Percentiles rank a stretch among this genome's conserved stretches.
These are phyloP conservation scores for Discostella stelligera DNA, from an alignment of 352 stramenopile species.

Conservation along the genomic window DNA sequence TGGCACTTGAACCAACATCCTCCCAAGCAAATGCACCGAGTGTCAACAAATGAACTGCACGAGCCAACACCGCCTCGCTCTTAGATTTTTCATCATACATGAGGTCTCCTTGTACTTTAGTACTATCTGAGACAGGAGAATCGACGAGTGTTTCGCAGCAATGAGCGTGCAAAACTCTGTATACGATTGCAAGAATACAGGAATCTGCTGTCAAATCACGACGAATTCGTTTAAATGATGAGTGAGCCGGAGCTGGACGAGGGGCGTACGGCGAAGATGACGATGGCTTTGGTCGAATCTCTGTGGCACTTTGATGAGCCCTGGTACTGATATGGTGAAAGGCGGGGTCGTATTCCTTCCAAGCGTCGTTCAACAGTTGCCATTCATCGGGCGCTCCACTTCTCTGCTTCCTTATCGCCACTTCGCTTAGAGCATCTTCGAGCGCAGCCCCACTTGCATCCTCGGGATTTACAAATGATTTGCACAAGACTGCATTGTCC, in stretches of 20 bases:
- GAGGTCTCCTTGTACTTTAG: slow-evolving; percentile 6
- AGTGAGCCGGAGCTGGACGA: slow-evolving; percentile 52
- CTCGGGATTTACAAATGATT: slow-evolving; percentile 70
- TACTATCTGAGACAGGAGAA: slow-evolving; percentile 17
- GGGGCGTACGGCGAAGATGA: slow-evolving; percentile 58
- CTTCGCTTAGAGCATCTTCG: slow-evolving; percentile 68
- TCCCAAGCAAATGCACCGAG: slow-evolving; percentile 76
- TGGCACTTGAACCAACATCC: slow-evolving; percentile 20
- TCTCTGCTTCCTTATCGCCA: slow-evolving; percentile 67
- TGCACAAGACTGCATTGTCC: slow-evolving; percentile 43
- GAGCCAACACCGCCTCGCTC: slow-evolving; percentile 74
- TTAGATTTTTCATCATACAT: slow-evolving; percentile 67
- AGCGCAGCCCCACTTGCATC: slow-evolving; percentile 75
- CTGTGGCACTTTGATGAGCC: slow-evolving; percentile 73
- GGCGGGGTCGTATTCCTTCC: slow-evolving; percentile 81
- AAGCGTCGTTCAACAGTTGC: slow-evolving; percentile 63
- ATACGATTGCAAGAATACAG: slow-evolving; percentile 61
- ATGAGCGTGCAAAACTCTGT: slow-evolving; percentile 79
- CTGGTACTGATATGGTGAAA: slow-evolving; percentile 78
- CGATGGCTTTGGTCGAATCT: slow-evolving; percentile 62
- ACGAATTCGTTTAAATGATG: slow-evolving; percentile 62
- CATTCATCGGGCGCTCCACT: slow-evolving; percentile 64
- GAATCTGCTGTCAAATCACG: slow-evolving; percentile 70
- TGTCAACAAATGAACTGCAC: slow-evolving; percentile 78
- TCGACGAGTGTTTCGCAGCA: slow-evolving; percentile 38